phyloP scores from a whole-genome alignment of 768 basidiomycete genomes.

The Serendipita sp. region DNA sequence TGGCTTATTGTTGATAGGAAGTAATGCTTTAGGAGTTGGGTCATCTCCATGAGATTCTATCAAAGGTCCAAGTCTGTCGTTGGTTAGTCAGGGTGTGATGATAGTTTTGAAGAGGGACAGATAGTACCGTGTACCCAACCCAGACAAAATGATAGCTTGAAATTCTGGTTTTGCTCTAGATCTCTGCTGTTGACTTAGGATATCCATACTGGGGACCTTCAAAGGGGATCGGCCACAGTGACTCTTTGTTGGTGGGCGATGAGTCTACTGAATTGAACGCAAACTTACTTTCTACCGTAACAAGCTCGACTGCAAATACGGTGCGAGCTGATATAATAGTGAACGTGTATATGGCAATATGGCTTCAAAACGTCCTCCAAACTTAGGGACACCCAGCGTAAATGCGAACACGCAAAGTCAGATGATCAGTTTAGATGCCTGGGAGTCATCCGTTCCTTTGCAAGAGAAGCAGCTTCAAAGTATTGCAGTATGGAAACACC shows the following conservation, averaged over 20 bases:
- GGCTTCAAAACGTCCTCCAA: background rate
- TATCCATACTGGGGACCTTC: background rate
- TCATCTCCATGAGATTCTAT: constrained; percentile 66
- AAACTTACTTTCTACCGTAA: no score
- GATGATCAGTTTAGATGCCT: background rate
- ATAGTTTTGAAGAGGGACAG: background rate
- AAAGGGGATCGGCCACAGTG: background rate
- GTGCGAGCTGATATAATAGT: background rate
- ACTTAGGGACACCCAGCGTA: background rate
- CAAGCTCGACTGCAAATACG: background rate
- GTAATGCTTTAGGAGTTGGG: constrained; percentile 70
- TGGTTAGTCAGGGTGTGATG: constrained; percentile 14
- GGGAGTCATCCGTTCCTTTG: background rate
- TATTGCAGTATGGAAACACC: constrained; percentile 43
- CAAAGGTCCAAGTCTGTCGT: constrained; percentile 48
- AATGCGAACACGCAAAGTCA: background rate
- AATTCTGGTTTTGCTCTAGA: constrained; percentile 38
- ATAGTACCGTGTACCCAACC: constrained; percentile 78
- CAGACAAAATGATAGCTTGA: constrained; percentile 73
- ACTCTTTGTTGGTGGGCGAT: background rate
- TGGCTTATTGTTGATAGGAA: constrained; percentile 77
- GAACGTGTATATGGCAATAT: background rate
- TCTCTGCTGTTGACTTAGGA: constrained; percentile 9
- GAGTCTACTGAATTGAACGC: no score
- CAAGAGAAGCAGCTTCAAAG: constrained; percentile 36